Conservation (phyloP, 2,329 filamentous ascomycete genomes). For the Alternaria dauci region DNA sequence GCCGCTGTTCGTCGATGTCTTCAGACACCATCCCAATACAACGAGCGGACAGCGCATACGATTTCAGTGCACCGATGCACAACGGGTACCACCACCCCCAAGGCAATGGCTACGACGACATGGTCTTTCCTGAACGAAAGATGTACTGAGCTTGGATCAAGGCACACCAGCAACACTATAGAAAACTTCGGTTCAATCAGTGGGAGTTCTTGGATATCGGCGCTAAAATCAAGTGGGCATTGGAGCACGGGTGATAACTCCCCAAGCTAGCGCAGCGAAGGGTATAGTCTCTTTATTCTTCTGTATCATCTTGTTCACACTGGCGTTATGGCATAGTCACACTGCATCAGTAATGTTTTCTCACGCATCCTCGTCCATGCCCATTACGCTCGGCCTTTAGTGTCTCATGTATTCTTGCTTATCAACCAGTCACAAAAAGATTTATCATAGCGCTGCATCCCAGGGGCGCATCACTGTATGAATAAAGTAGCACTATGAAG, state of each 20-base stretch:
- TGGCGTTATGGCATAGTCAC: slow-evolving; percentile 4
- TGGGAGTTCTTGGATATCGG: slow-evolving; percentile 13
- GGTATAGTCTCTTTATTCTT: slow-evolving; percentile 15
- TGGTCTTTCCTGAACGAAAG: slow-evolving; percentile 49
- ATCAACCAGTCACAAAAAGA: neutral
- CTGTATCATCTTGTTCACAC: neutral
- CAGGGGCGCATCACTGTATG: slow-evolving; percentile 7
- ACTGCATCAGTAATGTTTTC: slow-evolving; percentile 13
- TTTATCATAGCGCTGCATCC: neutral
- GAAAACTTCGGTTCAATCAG: slow-evolving; percentile 5
- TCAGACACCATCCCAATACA: slow-evolving; percentile 37
- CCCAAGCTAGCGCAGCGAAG: slow-evolving; percentile 35
- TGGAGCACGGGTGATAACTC: slow-evolving; percentile 16
- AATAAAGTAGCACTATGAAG: slow-evolving; percentile 9
- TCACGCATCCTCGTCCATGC: slow-evolving; percentile 8
- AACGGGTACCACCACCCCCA: slow-evolving; percentile 35
- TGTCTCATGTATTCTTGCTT: slow-evolving; percentile 11
- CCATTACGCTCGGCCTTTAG: slow-evolving; percentile 1
- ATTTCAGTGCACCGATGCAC: slow-evolving; percentile 43
- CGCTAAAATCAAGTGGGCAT: slow-evolving; percentile 10
- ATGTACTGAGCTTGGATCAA: slow-evolving; percentile 32
- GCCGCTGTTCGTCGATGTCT: slow-evolving; percentile 45
- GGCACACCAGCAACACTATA: neutral
- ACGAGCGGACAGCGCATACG: slow-evolving; percentile 37
- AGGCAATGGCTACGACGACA: slow-evolving; percentile 42